Base-by-base conservation (phyloP, 768 basidiomycete genomes). In the Leccinum boreale region DNA sequence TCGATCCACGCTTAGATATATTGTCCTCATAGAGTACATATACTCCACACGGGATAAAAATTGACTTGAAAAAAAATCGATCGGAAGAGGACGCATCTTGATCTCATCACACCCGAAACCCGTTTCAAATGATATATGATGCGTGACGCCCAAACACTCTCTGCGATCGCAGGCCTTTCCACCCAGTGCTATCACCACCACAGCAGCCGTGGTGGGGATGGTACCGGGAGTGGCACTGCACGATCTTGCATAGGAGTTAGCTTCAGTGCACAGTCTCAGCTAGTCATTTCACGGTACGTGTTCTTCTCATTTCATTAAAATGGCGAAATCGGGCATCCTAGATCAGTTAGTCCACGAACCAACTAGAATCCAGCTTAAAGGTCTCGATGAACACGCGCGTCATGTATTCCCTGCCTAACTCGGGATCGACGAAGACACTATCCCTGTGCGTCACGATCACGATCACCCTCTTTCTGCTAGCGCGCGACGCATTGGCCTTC, bases 401-500 rank as follows among this genome's bases (percentile, higher is more conserved):
- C 52, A 46, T 31, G 11, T 8, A 19, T 44, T 44, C 4, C 17
- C 19, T 12, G 7, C 45, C 26, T 10, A 23, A 28, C 9, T 35
- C 7, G 6, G 7, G n/a, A 19, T 42, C n/a, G 10, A 42, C 10
- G 36, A 39, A 39, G 36, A n/a, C 8, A 39, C 17, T 39, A 1
- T 39, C 33, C 28, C 9, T 9, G 14, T 5, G 11, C 3, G 52
- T 48, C 50, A 56, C 11, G 10, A 45, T 50, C 50, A 56, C 11
- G 10, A 45, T 47, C 51, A 58, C 56, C 0, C 17, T 42, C n/a
- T 14, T 58, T 54, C 61, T 59, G 11, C 45, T 53, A 17, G 39
- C 58, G 14, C 21, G 21, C 15, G 57, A 54, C 31, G 52, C 36
- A 31, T 50, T 62, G 31, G 11, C 55, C 39, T 61, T 54, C n/a